Percentiles rank a stretch among this genome's conserved stretches.
phyloP scores from a whole-genome alignment of 2,329 filamentous ascomycete species.

The Ophiostoma sp. region DNA sequence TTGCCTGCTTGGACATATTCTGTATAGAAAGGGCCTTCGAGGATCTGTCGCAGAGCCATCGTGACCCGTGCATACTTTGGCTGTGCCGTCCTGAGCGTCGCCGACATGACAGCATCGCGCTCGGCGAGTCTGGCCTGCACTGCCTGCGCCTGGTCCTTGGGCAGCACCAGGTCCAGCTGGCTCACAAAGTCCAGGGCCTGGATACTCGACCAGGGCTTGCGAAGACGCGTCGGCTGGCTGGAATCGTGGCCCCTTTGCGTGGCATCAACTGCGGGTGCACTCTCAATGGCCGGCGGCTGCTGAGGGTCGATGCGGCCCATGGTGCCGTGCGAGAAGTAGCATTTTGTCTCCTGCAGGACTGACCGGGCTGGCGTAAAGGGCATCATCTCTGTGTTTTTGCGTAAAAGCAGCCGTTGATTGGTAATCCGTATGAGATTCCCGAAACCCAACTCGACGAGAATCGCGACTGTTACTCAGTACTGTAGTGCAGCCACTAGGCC shows the following conservation, averaged over 20 bases:
- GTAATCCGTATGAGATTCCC: neutral
- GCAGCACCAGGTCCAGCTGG: constrained; percentile 67
- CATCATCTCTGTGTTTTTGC: constrained; percentile 39
- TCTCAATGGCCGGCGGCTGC: constrained; percentile 56
- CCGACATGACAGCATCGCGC: neutral
- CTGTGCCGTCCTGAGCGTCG: constrained; percentile 26
- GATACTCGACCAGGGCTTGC: constrained; percentile 70
- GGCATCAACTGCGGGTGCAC: neutral
- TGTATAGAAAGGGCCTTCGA: constrained; percentile 74
- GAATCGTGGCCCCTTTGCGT: neutral
- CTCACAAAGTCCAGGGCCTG: constrained; percentile 52
- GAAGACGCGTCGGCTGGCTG: constrained; percentile 37
- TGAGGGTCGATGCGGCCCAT: constrained; percentile 66
- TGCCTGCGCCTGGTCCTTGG: constrained; percentile 53
- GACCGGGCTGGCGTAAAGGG: constrained; percentile 39
- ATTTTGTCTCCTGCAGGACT: constrained; percentile 58
- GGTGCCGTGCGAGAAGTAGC: constrained; percentile 64
- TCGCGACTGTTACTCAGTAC: constrained; percentile 5
- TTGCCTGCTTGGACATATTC: constrained; percentile 71
- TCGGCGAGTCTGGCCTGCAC: constrained; percentile 50
- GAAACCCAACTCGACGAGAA: neutral
- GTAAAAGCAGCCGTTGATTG: neutral
- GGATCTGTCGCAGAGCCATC: constrained; percentile 65
- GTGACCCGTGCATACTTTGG: constrained; percentile 61
- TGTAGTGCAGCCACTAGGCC: neutral